Evolutionary conservation across 2,329 filamentous ascomycete species (phyloP), one percentile per base, ranked within the genome.

Genomic region (Aspergillus persii): DNA sequence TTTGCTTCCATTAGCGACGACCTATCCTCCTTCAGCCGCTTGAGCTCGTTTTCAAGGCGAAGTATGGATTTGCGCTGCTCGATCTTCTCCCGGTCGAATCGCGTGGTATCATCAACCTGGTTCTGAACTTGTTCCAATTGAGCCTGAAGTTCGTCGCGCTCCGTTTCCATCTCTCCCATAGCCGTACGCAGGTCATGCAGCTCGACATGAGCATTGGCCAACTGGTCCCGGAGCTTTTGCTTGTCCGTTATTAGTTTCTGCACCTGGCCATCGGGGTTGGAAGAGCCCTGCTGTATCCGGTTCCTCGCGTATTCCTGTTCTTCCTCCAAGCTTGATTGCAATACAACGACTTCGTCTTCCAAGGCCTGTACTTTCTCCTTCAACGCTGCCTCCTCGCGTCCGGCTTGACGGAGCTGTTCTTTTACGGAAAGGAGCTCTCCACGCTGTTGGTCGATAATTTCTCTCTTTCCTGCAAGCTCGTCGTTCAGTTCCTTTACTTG

Each of bases 291-390:
- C 65, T 81, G 83, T 47, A 87, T 74, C 46, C 83, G 82, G 31
- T 82, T 79, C 51, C 85, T 83, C 5, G 83, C 82, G 59, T 84
- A 83, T 63, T 88, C 84, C 48, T 83, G 83, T 70, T 89, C 87
- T 60, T 88, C 84, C 53, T 90, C 87, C 48, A 88, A 74, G 41
- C 82, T 84, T 26, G 82, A 80, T 71, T 92, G 89, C 12, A 93
- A 76, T 30, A 91, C 84, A 55, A 91, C 87, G n/a, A 92, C 81
- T 70, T 92, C 90, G 64, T 92, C 89, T 69, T 93, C 89, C 23
- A 93, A 73, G 7, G 83, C 82, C 58, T 89, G 84, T 2, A 87
- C 79, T 71, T 87, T 91, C 64, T 90, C 87, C 52, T 80, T 79
- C 60, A 90, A 80, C 0, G 81, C 72, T 63, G 86, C 83, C 69